Evolutionary conservation across 176 grass and related monocot species (phyloP), one percentile per base, ranked within the genome.

Genomic region (Oryza meridionalis): DNA sequence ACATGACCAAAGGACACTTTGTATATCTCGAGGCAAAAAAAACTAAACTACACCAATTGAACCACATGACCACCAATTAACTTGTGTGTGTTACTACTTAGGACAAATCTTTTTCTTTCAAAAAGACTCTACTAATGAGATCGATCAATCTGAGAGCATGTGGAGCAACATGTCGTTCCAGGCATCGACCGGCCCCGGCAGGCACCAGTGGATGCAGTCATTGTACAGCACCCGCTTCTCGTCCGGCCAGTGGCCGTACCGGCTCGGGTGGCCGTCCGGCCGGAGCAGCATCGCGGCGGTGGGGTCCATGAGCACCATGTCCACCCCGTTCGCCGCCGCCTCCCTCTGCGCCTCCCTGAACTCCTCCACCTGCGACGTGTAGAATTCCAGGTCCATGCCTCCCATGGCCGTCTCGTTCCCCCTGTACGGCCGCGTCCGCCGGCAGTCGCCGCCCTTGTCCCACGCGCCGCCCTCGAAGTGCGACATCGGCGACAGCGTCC

Each of bases 131-230:
- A 61, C 19, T 3, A 22, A 22, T 22, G 7, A 61, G 38, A 9
- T 40, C 38, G 26, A 79, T 43, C 59, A 83, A 79, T 87, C 78
- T 65, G 82, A 85, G 11, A 89, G 65, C 50, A 91, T 82, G n/a
- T 94, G 81, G 7, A 89, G 84, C 86, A 94, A 44, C 80, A 94
- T 86, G 65, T 94, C 89, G 73, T 87, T 94, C 86, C 89, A 94
- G 1, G 78, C 38, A 50, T 94, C 92, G 85, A 94, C 58, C 16
- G 92, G 89, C 6, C 92, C 92, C 0, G 92, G 92, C 59, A 91
- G 55, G 77, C 92, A 94, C 92, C 92, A 94, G 76, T 94, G 92
- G n/a, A 94, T 85, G 71, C 92, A 94, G 80, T 94, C 92, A 24
- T 91, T 94, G 71, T 81, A 65, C 49, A 88, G 13, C 3, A 49